Evolutionary conservation across 2,329 filamentous ascomycete genomes (phyloP), one percentile per base, ranked within the genome.

Genomic region (Metarhizium robertsii): DNA sequence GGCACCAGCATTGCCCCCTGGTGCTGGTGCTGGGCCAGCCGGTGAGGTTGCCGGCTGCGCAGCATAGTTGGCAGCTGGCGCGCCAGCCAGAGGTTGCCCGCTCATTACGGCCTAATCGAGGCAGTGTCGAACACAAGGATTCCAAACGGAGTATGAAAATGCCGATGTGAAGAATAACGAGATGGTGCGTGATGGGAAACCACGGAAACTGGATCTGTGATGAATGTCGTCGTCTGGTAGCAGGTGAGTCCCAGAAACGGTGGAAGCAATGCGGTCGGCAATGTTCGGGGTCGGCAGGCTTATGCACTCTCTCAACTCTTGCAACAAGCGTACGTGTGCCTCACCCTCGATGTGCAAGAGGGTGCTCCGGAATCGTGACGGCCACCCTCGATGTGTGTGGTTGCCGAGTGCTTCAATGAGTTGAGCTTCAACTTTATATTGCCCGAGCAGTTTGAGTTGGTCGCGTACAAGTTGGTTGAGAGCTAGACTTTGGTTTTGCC

Each of bases 41-140:
- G 71, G 71, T 54, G 70, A 66, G 32, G 69, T 65, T 32, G 62
- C 64, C 20, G 69, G 64, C 57, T 69, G 66, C 30, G 64, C 65
- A 54, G 61, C 64, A 63, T 69, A 67, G 59, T 61, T 61, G 59
- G 63, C 63, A 42, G 66, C 61, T 34, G 67, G 61, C n/a, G 65
- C 60, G 66, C 25, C 66, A 62, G 47, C 61, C 61, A 67, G 65
- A 50, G 63, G 57, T 32, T 70, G 69, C 52, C 65, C 67, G 56
- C 71, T 70, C 71, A 73, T 73, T 16, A 11, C 32, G 16, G 10
- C 8, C 32, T n/a, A 20, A 14, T 30, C 10, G 5, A 14, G 16
- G 38, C 38, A n/a, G 34, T 50, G 53, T 34, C 36, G 25, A 25
- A 7, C 20, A 3, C 13, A 25, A 48, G 50, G 20, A 43, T 42